These are phyloP conservation scores for Hordeum vulgare DNA, from an alignment of 176 grass and related monocot species.

Conservation along the genomic window DNA sequence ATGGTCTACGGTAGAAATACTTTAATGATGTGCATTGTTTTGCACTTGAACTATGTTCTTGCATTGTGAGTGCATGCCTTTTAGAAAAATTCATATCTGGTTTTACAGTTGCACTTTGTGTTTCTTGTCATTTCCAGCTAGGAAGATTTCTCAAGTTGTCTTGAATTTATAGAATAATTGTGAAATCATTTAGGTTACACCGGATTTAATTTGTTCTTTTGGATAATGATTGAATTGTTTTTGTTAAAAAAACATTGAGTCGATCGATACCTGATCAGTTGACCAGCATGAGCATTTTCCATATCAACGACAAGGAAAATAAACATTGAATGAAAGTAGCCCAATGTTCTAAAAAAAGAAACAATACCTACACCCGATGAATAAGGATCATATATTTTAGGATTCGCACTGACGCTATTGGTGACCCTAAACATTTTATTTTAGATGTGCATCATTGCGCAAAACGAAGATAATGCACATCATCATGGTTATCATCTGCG, in stretches of 20 bases:
- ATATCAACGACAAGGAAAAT: no score
- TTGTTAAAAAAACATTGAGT: background rate
- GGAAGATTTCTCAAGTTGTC: background rate
- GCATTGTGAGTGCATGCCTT: no score
- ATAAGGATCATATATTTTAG: background rate
- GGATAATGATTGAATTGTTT: background rate
- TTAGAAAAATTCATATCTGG: no score
- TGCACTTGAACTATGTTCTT: no score
- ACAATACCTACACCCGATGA: background rate
- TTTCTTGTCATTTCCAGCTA: background rate
- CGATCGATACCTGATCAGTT: background rate
- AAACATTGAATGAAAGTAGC: background rate
- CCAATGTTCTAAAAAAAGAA: background rate
- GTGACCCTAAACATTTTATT: background rate
- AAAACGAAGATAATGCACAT: no score
- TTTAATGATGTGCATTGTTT: no score
- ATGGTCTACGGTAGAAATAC: no score
- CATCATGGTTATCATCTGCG: no score
- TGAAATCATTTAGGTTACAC: background rate
- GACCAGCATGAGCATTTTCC: background rate
- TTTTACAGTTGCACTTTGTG: no score
- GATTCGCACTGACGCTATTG: background rate
- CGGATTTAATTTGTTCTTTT: background rate
- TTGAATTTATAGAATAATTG: background rate
- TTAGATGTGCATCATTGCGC: background rate